A percentile compares a stretch with the other conserved stretches of the same genome.
These are phyloP conservation scores for Limonium bicolor DNA, from an alignment of 148 eudicot species.

Conservation along the genomic window DNA sequence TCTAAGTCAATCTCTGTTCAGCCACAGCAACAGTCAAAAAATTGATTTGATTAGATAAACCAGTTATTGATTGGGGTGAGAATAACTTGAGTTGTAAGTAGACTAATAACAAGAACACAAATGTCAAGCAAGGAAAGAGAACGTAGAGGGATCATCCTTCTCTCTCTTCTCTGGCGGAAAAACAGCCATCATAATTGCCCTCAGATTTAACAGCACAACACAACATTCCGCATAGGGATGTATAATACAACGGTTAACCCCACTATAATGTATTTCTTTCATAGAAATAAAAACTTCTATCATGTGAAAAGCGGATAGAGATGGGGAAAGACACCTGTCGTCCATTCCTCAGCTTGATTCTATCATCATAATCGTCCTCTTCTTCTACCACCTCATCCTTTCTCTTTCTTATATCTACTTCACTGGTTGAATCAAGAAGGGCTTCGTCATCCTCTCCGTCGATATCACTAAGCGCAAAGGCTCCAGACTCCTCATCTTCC, in stretches of 20 bases:
- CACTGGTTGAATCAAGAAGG: neutral
- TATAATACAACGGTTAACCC: neutral
- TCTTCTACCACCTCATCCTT: slow-evolving; percentile 17
- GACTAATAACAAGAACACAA: too few species aligned
- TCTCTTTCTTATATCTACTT: slow-evolving; percentile 3
- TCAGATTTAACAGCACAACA: too few species aligned
- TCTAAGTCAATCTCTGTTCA: neutral
- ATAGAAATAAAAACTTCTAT: neutral
- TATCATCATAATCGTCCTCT: slow-evolving; percentile 18
- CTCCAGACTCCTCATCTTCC: slow-evolving; percentile 1
- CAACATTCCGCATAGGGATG: too few species aligned
- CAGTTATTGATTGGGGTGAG: too few species aligned
- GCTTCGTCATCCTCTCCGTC: neutral
- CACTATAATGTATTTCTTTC: neutral
- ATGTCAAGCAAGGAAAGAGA: neutral
- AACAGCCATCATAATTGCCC: too few species aligned
- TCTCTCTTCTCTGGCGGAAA: too few species aligned
- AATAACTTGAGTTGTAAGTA: too few species aligned
- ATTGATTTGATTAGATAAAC: too few species aligned
- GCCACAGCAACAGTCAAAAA: too few species aligned
- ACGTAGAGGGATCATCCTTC: too few species aligned
- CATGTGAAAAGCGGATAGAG: neutral
- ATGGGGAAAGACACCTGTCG: slow-evolving; percentile 32
- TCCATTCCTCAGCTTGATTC: slow-evolving; percentile 65
- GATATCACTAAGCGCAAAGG: neutral